Base-by-base conservation (phyloP, 1,284 basidiomycete species). In the Boletus mariae region DNA sequence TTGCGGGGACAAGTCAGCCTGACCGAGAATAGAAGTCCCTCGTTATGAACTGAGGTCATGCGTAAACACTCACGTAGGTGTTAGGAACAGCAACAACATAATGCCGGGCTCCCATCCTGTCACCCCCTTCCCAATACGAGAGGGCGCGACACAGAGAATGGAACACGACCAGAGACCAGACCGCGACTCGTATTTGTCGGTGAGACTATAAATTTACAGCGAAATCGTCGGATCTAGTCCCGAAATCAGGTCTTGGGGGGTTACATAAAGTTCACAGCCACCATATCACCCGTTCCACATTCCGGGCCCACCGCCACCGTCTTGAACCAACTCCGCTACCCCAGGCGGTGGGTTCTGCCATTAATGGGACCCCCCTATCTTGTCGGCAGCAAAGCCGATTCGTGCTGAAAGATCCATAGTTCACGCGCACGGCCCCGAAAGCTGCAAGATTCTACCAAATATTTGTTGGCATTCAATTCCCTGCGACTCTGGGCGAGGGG, bases 171-270 rank as follows among this genome's bases (percentile, higher is more conserved):
- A 46, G 42, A 38, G 13, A 35, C 58, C 61, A 63, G 56, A 56
- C 55, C 41, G 48, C 9, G 28, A 29, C 20, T 54, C 47, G 15
- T 29, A 20, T 44, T 38, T 26, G 51, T 55, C 43, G 45, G 42
- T 25, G 17, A 34, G 31, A 32, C 31, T 5, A 23, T 7, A 45
- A 38, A 23, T 20, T 38, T n/a, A 17, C 20, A 51, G 45, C 41
- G 53, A 50, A 50, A 60, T 54, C 28, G 32, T 52, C 61, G 54
- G 63, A 69, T 67, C 63, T 64, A 43, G 28, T 6, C 17, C 38
- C 20, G 26, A 43, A 15, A 13, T 51, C 52, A 47, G 53, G 29
- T 32, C 31, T 32, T 3, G 11, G 31, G 31, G 31, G 31, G 31
- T 12, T 32, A 5, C 17, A 20, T 20, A 20, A 32, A 32, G 31